Conservation (phyloP, 139 green algal genomes). For the Edaphochlamys debaryana region DNA sequence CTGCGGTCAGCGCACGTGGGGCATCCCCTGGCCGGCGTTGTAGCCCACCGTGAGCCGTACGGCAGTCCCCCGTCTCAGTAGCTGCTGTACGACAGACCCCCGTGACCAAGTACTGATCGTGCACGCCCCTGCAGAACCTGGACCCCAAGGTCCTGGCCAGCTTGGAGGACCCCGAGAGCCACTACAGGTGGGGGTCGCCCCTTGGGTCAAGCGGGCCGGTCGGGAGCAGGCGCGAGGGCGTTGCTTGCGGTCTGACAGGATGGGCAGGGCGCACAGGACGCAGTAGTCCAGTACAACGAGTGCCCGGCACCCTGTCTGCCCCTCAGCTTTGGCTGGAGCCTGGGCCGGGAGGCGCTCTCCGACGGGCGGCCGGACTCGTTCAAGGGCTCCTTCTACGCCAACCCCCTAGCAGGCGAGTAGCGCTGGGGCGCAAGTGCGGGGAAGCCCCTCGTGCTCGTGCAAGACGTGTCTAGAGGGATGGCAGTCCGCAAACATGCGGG, state of each 20-base stretch:
- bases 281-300: slow-evolving; percentile 34
- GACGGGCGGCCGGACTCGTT: slow-evolving; percentile 62
- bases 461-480: no score
- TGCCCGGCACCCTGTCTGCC: slow-evolving; percentile 46
- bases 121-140: not conserved
- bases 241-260: no score
- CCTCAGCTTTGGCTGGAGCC: slow-evolving; percentile 65
- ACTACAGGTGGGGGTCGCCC: slow-evolving; percentile 55
- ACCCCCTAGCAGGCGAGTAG: slow-evolving; percentile 57
- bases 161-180: slow-evolving; percentile 61
- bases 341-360: slow-evolving; percentile 58
- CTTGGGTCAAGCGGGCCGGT: no score
- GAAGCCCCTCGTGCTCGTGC: no score
- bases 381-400: slow-evolving; percentile 80
- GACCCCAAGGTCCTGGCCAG: slow-evolving; percentile 4
- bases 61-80: no score
- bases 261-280: not conserved
- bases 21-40: no score
- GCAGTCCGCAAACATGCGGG: no score
- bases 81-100: no score
- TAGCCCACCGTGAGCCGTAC: no score
- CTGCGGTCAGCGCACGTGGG: no score
- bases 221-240: no score
- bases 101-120: not conserved
- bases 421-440: no score